These are phyloP conservation scores for Chrysophaeum taylorii DNA, from an alignment of 352 stramenopile species.

Conservation along the genomic window DNA sequence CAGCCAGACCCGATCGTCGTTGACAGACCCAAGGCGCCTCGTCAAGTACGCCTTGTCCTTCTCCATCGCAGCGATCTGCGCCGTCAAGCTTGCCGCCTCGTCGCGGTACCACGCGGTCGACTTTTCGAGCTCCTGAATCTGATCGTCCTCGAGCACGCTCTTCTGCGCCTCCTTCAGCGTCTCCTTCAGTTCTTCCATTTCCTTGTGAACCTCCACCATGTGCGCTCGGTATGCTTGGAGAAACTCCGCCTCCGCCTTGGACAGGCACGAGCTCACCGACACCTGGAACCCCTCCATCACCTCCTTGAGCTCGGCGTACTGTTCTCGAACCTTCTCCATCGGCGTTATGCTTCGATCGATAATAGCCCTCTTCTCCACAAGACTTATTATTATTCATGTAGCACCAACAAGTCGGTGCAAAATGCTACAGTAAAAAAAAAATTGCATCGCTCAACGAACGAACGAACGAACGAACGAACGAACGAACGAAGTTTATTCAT, in stretches of 20 bases:
- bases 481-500: too few relatives aligned
- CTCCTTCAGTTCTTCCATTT: background rate
- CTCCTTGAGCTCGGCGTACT: constrained; percentile 6
- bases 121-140: background rate
- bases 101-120: constrained; percentile 5
- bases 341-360: too few relatives aligned
- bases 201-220: constrained; percentile 12
- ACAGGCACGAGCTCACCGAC: background rate
- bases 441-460: too few relatives aligned
- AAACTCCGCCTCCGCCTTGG: constrained; percentile 8
- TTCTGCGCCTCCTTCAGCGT: background rate
- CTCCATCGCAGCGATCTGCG: background rate
- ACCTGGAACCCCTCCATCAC: constrained; percentile 4
- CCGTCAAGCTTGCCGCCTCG: constrained; percentile 9
- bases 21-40: background rate
- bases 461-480: too few relatives aligned
- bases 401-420: too few relatives aligned
- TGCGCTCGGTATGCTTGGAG: constrained; percentile 7
- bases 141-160: background rate
- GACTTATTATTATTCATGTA: too few relatives aligned
- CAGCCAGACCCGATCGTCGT: background rate
- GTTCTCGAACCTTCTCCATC: constrained; percentile 7
- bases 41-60: constrained; percentile 2
- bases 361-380: too few relatives aligned
- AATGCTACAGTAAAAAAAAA: too few relatives aligned